Conservation (phyloP, 805 yeast genomes). For the Teunomyces lycoperdinae region DNA sequence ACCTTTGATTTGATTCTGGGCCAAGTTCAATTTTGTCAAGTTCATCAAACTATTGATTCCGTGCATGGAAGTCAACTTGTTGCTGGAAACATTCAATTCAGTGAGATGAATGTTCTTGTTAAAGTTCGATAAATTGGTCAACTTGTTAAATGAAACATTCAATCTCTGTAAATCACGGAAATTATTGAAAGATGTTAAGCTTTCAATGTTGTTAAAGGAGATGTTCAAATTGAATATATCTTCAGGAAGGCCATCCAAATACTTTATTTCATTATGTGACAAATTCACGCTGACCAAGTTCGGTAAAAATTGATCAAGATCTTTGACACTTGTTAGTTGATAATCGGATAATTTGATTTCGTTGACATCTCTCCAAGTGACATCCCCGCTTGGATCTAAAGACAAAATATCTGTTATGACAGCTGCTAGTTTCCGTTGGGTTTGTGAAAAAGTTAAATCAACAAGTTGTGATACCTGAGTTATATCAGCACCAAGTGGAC, state of each 20-base stretch:
- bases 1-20: conserved; percentile 41
- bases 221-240: conserved; percentile 36
- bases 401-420: conserved; percentile 44
- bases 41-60: conserved; percentile 39
- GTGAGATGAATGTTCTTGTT: conserved; percentile 40
- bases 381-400: conserved; percentile 27
- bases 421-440: conserved; percentile 42
- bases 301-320: conserved; percentile 45
- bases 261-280: conserved; percentile 40
- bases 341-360: conserved; percentile 34
- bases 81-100: conserved; percentile 35
- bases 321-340: conserved; percentile 40
- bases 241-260: conserved; percentile 46
- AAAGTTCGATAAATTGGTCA: conserved; percentile 38
- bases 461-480: conserved; percentile 42
- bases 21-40: conserved; percentile 38
- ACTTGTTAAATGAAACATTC: conserved; percentile 36
- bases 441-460: conserved; percentile 48
- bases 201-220: conserved; percentile 38
- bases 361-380: conserved; percentile 42
- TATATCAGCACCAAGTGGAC: conserved; percentile 26
- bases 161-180: conserved; percentile 42
- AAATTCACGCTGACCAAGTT: conserved; percentile 38
- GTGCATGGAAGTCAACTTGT: conserved; percentile 31
- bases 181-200: conserved; percentile 39